Percentiles rank a stretch among this genome's conserved stretches.
Evolutionary conservation across 768 basidiomycete genomes (phyloP).

Genomic region (Boletus vinaceobasis): DNA sequence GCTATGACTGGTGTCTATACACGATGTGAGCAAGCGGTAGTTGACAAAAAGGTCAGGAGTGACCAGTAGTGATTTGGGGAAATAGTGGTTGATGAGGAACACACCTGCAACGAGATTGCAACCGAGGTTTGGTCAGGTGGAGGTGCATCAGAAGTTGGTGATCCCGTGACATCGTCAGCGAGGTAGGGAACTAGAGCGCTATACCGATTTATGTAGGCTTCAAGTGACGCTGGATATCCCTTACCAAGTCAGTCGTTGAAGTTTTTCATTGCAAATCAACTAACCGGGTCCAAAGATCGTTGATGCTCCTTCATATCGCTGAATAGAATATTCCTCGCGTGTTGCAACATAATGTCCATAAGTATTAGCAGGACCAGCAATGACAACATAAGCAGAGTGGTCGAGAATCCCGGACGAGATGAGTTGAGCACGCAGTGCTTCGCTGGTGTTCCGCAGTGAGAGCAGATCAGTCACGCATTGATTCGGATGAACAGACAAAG

Average conservation of each 20-base stretch:
- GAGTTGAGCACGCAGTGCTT: constrained; percentile 62
- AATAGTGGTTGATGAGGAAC: neutral
- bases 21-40: neutral
- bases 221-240: constrained; percentile 55
- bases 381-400: constrained; percentile 67
- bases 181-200: constrained; percentile 62
- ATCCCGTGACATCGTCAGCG: constrained; percentile 42
- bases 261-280: constrained; percentile 19
- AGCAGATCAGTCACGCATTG: neutral
- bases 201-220: constrained; percentile 78
- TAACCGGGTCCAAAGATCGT: constrained; percentile 73
- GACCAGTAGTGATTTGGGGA: neutral
- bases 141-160: constrained; percentile 60
- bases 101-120: constrained; percentile 66
- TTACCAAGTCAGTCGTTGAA: neutral
- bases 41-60: neutral
- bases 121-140: constrained; percentile 60
- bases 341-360: constrained; percentile 76
- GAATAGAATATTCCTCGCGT: constrained; percentile 67
- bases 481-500: neutral
- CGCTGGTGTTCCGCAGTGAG: constrained; percentile 36
- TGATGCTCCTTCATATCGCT: constrained; percentile 80
- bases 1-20: constrained; percentile 57
- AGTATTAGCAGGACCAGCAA: constrained; percentile 80
- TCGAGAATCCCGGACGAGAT: constrained; percentile 63